Evolutionary conservation across 495 filamentous ascomycete species (phyloP), one percentile per base, ranked within the genome.

Genomic region (Penicillium verhagenii): DNA sequence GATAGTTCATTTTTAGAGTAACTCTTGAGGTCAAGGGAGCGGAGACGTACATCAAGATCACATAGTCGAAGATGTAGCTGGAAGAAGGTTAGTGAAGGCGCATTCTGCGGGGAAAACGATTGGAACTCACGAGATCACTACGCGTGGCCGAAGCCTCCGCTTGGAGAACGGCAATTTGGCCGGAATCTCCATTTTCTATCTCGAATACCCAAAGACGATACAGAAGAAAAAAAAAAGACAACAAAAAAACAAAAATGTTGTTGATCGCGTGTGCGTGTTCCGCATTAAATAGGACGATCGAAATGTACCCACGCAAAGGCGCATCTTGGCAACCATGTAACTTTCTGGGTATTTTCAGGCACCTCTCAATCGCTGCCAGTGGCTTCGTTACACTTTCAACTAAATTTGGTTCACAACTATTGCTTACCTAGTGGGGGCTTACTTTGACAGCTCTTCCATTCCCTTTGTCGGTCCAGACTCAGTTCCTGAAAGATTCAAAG

Each of bases 31-130:
- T 13, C 18, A 23, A 31, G 39, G 1, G 9, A 28, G 24, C 18
- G 20, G 35, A 16, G 38, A 40, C 82, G 50, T 62, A 86, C 79
- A 88, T 61, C 47, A 89, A 78, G 48, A 87, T 82, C 35, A 84
- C 73, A 77, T 87, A 89, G 75, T 88, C 86, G 47, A 85, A 67
- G 44, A 87, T 80, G 62, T 89, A 89, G 62, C 83, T 86, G 54
- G 13, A 23, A 51, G 28, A 24, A 16, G 23, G 38, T 56, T 44
- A 39, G 45, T 29, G 33, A 6, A 35, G 24, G 40, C 39, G 18
- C n/a, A 51, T 50, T 33, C 43, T 16, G 52, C 14, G 47, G 46
- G 29, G 49, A 42, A 50, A 38, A 37, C 24, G 29, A n/a, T n/a
- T n/a, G n/a, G n/a, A n/a, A 72, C 79, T 48, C 61, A 82, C 79